Percentiles rank a stretch among this genome's conserved stretches.
Evolutionary conservation across 331 rosid genomes (phyloP).

Genomic region (Ulmus americana): DNA sequence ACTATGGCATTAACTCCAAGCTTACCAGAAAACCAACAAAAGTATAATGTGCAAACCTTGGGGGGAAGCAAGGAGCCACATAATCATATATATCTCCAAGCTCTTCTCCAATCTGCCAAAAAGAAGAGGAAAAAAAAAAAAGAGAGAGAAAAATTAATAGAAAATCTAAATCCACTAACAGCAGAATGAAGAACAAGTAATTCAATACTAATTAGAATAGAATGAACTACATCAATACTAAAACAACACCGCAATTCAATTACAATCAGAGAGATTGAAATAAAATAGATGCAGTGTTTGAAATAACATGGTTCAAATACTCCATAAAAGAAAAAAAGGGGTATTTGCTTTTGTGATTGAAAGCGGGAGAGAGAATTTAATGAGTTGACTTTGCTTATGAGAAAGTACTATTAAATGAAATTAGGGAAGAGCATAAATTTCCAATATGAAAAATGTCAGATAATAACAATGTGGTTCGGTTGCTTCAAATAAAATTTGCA

Average conservation of each 20-base stretch:
- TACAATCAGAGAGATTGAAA: neutral
- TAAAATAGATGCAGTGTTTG: no score
- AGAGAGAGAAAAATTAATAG: slow-evolving; percentile 9
- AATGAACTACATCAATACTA: slow-evolving; percentile 2
- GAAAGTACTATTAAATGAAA: neutral
- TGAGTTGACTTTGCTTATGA: no score
- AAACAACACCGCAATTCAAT: neutral
- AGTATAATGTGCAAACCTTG: slow-evolving; percentile 49
- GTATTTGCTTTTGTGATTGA: no score
- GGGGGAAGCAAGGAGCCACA: slow-evolving; percentile 97
- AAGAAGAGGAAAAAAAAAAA: slow-evolving; percentile 29
- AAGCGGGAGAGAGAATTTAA: no score
- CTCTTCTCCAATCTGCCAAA: slow-evolving; percentile 77
- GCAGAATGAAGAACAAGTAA: neutral
- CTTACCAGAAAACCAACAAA: slow-evolving; percentile 12
- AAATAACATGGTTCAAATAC: no score
- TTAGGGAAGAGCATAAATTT: no score
- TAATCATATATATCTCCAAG: slow-evolving; percentile 86
- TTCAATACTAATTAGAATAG: neutral
- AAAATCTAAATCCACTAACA: neutral
- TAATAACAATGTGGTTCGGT: neutral
- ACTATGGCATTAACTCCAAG: slow-evolving; percentile 21
- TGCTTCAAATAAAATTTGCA: neutral
- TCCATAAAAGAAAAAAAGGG: no score
- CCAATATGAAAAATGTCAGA: no score